A percentile compares a stretch with the other conserved stretches of the same genome.
Evolutionary conservation across 305 asterid species (phyloP).

Genomic region (Solanum hybrid): DNA sequence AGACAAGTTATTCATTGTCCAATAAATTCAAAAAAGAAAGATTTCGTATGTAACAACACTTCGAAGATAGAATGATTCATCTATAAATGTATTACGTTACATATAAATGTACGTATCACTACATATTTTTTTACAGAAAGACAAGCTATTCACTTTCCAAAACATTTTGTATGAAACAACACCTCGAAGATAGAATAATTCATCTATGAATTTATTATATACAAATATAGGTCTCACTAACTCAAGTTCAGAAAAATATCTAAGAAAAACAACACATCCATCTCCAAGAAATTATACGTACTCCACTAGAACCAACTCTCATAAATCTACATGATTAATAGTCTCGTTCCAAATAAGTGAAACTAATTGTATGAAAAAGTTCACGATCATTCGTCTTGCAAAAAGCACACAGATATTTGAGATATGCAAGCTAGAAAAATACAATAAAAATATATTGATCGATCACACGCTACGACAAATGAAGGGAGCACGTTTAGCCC

Average conservation of each 20-base stretch:
- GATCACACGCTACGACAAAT: conserved; percentile 27
- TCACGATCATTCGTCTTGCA: neutral
- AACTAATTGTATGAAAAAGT: neutral
- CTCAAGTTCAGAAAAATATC: neutral
- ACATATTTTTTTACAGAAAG: neutral
- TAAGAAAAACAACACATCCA: neutral
- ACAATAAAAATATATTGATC: neutral
- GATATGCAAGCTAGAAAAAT: neutral
- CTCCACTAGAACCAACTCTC: neutral
- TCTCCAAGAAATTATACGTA: neutral
- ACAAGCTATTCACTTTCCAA: neutral
- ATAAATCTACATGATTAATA: neutral
- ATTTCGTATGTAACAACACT: neutral
- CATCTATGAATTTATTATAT: neutral
- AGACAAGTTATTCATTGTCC: neutral
- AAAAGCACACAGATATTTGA: neutral
- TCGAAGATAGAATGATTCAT: neutral
- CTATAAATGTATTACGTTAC: neutral
- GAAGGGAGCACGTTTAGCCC: conserved; percentile 44
- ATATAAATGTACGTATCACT: neutral
- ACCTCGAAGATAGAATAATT: neutral
- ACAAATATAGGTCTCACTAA: neutral
- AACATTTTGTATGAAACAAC: neutral
- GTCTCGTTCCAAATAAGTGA: neutral
- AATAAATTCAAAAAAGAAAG: neutral